Evolutionary conservation across 371 early-diverging fungal species (phyloP).

Genomic region (Sporodiniella umbellata): DNA sequence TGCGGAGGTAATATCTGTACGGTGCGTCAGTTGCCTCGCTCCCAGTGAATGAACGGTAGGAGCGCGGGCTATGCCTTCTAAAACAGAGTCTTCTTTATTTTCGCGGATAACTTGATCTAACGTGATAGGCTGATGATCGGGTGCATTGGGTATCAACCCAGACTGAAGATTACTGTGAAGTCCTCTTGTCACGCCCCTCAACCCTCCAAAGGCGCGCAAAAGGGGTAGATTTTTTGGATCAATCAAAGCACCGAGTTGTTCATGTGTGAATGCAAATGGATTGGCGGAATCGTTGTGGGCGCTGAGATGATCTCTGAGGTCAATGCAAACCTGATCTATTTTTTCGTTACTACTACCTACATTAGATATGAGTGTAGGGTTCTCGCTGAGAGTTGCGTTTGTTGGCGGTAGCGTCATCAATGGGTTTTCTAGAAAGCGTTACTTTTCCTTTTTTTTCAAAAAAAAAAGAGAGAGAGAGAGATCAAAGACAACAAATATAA

Average conservation of each 20-base stretch:
- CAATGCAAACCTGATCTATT: slow-evolving; percentile 11
- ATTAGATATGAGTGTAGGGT: slow-evolving; percentile 21
- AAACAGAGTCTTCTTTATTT: slow-evolving; percentile 11
- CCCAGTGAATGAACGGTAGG: slow-evolving; percentile 21
- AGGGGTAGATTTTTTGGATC: slow-evolving; percentile 58
- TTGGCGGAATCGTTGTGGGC: slow-evolving; percentile 43
- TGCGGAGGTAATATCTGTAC: slow-evolving; percentile 12
- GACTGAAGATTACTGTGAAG: slow-evolving; percentile 44
- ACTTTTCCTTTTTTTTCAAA: too few relatives aligned
- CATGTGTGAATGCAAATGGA: slow-evolving; percentile 52
- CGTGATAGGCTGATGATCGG: slow-evolving; percentile 14
- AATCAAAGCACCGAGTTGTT: slow-evolving; percentile 46
- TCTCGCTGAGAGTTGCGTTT: slow-evolving; percentile 11
- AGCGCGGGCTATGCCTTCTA: slow-evolving; percentile 18
- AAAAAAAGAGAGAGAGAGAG: too few relatives aligned
- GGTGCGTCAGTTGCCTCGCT: slow-evolving; percentile 19
- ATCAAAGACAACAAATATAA: too few relatives aligned
- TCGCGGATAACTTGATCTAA: slow-evolving; percentile 22
- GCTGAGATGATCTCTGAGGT: slow-evolving; percentile 22
- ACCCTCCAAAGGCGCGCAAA: slow-evolving; percentile 45
- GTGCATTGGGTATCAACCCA: slow-evolving; percentile 41
- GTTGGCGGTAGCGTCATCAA: slow-evolving; percentile 7
- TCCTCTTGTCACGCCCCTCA: slow-evolving; percentile 51
- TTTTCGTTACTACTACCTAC: slow-evolving; percentile 1
- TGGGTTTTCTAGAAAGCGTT: too few relatives aligned